Conservation (phyloP, 208 protist genomes). For the Leishmania major region DNA sequence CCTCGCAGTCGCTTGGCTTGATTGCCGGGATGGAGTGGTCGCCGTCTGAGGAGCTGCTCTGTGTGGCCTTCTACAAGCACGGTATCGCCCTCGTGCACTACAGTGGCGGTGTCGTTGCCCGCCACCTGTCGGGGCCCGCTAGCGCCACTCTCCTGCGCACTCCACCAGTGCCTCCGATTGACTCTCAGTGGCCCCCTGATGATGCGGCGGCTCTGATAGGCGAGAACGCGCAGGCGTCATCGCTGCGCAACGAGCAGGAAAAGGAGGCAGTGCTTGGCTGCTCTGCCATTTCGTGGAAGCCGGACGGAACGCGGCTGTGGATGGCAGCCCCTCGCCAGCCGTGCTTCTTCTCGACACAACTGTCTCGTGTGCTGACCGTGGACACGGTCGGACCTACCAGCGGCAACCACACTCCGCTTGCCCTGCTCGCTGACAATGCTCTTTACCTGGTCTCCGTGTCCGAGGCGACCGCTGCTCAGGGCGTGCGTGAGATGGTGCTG, state of each 20-base stretch:
- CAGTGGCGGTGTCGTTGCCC: conserved; percentile 60
- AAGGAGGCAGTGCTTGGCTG: conserved; percentile 20
- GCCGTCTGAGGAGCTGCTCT: conserved; percentile 57
- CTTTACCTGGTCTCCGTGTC: conserved; percentile 37
- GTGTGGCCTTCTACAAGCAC: conserved; percentile 57
- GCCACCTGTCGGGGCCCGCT: conserved; percentile 25
- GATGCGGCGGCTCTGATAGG: neutral
- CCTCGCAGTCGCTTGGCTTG: conserved; percentile 27
- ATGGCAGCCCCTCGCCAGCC: conserved; percentile 31
- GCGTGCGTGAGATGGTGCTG: conserved; percentile 25
- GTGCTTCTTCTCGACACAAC: conserved; percentile 32
- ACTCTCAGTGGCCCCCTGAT: neutral
- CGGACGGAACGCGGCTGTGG: conserved; percentile 32
- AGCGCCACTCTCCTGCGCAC: conserved; percentile 20
- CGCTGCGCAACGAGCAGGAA: neutral
- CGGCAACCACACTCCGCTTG: conserved; percentile 42
- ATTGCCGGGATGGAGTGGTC: conserved; percentile 67
- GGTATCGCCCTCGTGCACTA: conserved; percentile 70
- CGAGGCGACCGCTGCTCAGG: conserved; percentile 17
- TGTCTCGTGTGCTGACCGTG: conserved; percentile 34
- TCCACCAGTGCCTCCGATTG: neutral
- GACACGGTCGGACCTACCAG: conserved; percentile 34
- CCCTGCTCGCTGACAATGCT: conserved; percentile 33
- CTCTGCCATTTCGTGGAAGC: conserved; percentile 35
- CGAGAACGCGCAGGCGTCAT: neutral